Evolutionary conservation across 2,329 filamentous ascomycete genomes (phyloP).

Genomic region (Onygenales sp.): DNA sequence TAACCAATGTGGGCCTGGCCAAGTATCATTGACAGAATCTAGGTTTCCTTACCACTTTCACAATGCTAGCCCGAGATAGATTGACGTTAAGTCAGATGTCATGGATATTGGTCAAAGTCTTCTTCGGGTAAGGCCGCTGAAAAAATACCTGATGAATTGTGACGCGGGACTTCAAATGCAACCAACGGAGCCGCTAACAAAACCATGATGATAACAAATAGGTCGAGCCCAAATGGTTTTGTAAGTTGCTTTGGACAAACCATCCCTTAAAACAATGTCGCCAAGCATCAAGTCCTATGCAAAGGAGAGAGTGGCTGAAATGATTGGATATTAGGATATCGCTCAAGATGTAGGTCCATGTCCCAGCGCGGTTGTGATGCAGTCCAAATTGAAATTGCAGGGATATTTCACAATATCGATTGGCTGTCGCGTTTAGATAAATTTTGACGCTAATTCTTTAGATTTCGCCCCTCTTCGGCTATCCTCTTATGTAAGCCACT

Average conservation of each 20-base stretch:
- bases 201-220: constrained; percentile 9
- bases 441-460: constrained; percentile 27
- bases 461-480: constrained; percentile 33
- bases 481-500: constrained; percentile 26
- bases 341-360: constrained; percentile 2
- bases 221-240: constrained; percentile 49
- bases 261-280: neutral
- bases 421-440: constrained; percentile 29
- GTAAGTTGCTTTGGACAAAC: constrained; percentile 32
- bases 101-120: constrained; percentile 52
- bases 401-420: constrained; percentile 23
- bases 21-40: neutral
- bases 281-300: neutral
- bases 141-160: neutral
- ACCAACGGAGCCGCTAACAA: neutral
- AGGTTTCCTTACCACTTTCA: constrained; percentile 76
- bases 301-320: constrained; percentile 25
- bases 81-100: constrained; percentile 49
- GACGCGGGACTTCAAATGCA: constrained; percentile 4
- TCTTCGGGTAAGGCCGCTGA: constrained; percentile 44
- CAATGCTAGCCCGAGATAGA: constrained; percentile 48
- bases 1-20: too few species aligned
- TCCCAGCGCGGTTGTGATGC: constrained; percentile 14
- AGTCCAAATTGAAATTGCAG: constrained; percentile 18
- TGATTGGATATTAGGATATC: constrained; percentile 23